These are phyloP conservation scores for Carex littledalei DNA, from an alignment of 176 grass and related monocot species.

Conservation along the genomic window DNA sequence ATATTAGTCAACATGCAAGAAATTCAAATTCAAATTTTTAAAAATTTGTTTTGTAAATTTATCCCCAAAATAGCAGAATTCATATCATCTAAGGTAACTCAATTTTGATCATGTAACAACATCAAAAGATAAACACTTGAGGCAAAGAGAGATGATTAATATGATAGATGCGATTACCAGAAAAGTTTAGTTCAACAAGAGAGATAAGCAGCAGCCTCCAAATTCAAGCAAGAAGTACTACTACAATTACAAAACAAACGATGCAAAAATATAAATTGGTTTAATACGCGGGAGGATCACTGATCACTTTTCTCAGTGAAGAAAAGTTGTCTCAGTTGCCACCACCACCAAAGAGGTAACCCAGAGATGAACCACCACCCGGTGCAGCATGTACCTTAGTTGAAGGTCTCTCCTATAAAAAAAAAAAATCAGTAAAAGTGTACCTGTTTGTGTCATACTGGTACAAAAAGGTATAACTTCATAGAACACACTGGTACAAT, in stretches of 20 bases:
- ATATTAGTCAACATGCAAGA: neutral
- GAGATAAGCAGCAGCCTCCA: neutral
- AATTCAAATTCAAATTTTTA: neutral
- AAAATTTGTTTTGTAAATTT: neutral
- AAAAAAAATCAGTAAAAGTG: neutral
- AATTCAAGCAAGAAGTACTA: neutral
- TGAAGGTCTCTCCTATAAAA: slow-evolving; percentile 43
- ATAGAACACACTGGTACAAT: neutral
- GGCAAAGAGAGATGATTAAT: neutral
- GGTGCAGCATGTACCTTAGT: slow-evolving; percentile 65
- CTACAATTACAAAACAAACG: neutral
- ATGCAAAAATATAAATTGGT: neutral
- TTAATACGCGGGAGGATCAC: neutral
- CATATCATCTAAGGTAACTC: too few relatives aligned
- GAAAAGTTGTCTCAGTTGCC: slow-evolving; percentile 35
- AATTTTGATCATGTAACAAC: neutral
- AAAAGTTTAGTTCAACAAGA: neutral
- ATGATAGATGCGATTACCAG: neutral
- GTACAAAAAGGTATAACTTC: neutral
- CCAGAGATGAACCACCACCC: slow-evolving; percentile 46
- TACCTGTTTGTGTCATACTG: neutral
- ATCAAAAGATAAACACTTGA: neutral
- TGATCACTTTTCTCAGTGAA: neutral
- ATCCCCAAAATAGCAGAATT: neutral
- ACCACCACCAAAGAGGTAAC: slow-evolving; percentile 48